These are phyloP conservation scores for Daldinia vernicosa DNA, from an alignment of 495 filamentous ascomycete genomes.

Conservation along the genomic window DNA sequence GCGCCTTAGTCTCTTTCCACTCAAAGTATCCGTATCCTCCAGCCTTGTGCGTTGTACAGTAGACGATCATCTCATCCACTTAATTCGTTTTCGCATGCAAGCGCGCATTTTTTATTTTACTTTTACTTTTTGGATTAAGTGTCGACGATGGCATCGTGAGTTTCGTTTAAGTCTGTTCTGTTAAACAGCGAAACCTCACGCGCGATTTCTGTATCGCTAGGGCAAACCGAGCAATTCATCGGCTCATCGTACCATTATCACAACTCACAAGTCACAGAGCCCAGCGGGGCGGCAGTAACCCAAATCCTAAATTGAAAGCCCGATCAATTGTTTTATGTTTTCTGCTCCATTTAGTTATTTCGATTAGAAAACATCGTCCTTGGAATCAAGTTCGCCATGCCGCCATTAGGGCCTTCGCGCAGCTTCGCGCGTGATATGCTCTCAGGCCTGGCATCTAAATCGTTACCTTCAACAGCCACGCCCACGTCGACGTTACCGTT, in stretches of 20 bases:
- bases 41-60: constrained; percentile 32
- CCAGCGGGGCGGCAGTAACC: not conserved
- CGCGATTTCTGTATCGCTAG: constrained; percentile 11
- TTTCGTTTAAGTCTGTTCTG: not conserved
- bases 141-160: constrained; percentile 11
- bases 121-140: constrained; percentile 2
- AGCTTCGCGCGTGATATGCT: constrained; percentile 28
- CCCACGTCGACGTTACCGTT: not conserved
- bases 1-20: constrained; percentile 30
- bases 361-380: not conserved
- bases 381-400: constrained; percentile 16
- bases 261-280: not conserved
- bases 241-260: constrained; percentile 10
- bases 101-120: not conserved
- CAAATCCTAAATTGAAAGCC: not conserved
- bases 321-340: not conserved
- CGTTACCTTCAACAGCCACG: constrained; percentile 1
- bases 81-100: constrained; percentile 1
- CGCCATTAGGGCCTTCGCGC: constrained; percentile 19
- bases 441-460: constrained; percentile 9
- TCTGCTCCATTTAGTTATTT: not conserved
- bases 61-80: constrained; percentile 15
- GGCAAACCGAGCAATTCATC: constrained; percentile 3
- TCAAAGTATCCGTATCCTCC: not conserved
- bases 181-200: constrained; percentile 7